Conservation (phyloP, 495 filamentous ascomycete genomes). For the Bathelium albidoporum region DNA sequence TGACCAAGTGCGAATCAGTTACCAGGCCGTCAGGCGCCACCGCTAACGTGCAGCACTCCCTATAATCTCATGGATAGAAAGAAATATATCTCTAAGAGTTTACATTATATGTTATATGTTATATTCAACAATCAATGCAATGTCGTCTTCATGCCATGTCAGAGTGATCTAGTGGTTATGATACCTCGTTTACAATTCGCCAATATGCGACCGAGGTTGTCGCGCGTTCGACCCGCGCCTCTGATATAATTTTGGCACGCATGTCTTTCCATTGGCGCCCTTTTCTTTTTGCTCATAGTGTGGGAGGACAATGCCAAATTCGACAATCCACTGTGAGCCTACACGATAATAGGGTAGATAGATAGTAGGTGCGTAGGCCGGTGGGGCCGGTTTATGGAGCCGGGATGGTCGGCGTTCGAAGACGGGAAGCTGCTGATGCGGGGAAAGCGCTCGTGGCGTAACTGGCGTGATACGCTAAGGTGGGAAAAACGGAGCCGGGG, state of each 20-base stretch:
- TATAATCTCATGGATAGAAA: background rate
- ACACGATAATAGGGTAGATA: no score
- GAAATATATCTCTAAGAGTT: background rate
- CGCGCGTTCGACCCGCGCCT: conserved; percentile 5
- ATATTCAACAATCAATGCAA: no score
- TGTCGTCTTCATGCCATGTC: no score
- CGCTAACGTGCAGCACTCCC: no score
- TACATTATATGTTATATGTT: background rate
- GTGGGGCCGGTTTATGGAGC: background rate
- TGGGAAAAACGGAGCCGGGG: background rate
- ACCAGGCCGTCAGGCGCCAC: no score
- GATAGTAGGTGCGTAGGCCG: no score
- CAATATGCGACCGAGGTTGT: background rate
- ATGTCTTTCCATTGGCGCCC: background rate
- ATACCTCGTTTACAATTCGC: conserved; percentile 1
- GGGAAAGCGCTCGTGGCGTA: background rate
- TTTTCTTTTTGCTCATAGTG: background rate
- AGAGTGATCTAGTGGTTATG: conserved; percentile 6
- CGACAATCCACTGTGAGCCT: background rate
- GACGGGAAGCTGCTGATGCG: background rate
- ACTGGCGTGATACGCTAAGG: background rate
- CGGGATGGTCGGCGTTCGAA: background rate
- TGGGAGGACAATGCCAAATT: no score
- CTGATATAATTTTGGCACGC: background rate
- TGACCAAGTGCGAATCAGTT: no score